phyloP scores from a whole-genome alignment of 768 basidiomycete species.

The Trametes sanguinea region DNA sequence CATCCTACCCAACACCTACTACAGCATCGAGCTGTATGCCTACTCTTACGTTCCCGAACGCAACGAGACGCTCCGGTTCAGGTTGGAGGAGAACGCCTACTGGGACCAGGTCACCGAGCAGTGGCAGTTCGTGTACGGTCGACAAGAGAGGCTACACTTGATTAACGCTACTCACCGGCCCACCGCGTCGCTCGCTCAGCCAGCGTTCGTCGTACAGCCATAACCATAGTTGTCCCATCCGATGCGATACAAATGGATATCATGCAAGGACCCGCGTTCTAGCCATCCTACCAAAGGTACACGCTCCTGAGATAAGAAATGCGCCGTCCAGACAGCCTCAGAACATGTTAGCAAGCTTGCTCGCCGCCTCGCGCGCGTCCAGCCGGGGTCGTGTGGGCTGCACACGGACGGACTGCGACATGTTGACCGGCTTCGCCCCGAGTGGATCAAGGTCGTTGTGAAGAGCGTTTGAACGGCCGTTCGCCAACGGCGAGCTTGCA shows the following conservation, averaged over 20 bases:
- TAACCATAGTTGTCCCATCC: not conserved
- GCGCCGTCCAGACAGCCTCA: slow-evolving; percentile 30
- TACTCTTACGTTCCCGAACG: slow-evolving; percentile 51
- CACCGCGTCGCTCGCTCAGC: not conserved
- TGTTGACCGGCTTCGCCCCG: slow-evolving; percentile 58
- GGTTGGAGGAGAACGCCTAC: slow-evolving; percentile 47
- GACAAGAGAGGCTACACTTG: slow-evolving; percentile 51
- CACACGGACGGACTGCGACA: slow-evolving; percentile 75
- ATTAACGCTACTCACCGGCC: slow-evolving; percentile 30
- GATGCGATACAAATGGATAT: not conserved
- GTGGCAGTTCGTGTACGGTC: slow-evolving; percentile 53
- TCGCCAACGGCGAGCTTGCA: slow-evolving; percentile 11
- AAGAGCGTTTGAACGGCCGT: slow-evolving; percentile 18
- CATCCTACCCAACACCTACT: slow-evolving; percentile 52
- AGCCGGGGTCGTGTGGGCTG: slow-evolving; percentile 71
- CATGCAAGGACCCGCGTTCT: not conserved
- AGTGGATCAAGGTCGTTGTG: slow-evolving; percentile 58
- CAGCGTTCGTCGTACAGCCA: slow-evolving; percentile 12
- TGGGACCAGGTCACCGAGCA: slow-evolving; percentile 40
- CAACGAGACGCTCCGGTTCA: slow-evolving; percentile 47
- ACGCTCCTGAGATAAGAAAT: no score
- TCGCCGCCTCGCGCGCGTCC: slow-evolving; percentile 85
- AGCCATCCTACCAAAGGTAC: not conserved
- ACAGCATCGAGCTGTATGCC: slow-evolving; percentile 55
- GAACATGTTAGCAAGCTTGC: slow-evolving; percentile 90